These are phyloP conservation scores for Tylopilus plumbeoviolaceoides DNA, from an alignment of 768 basidiomycete genomes.

Conservation along the genomic window DNA sequence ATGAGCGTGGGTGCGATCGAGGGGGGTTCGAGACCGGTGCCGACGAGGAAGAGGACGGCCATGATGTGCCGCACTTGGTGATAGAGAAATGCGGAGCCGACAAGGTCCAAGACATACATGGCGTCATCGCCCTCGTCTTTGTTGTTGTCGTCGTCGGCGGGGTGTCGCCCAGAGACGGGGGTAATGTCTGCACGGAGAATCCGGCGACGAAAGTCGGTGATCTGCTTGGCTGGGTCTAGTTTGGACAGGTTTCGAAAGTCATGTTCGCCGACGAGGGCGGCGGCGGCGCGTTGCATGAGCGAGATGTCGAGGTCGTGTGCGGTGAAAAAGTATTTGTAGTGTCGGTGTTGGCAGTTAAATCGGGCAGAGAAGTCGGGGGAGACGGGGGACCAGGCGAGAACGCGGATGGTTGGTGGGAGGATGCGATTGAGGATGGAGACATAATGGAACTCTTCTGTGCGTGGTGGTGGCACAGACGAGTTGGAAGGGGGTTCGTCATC, in stretches of 20 bases:
- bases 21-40: conserved; percentile 72
- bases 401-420: conserved; percentile 84
- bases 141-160: not conserved
- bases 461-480: conserved; percentile 22
- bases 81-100: conserved; percentile 87
- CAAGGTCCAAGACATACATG: conserved; percentile 72
- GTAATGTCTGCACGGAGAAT: conserved; percentile 66
- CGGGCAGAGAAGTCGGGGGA: conserved; percentile 76
- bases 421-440: conserved; percentile 77
- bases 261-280: conserved; percentile 76
- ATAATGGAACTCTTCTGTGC: conserved; percentile 64
- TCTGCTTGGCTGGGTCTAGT: conserved; percentile 87
- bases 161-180: conserved; percentile 30
- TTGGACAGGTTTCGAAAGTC: conserved; percentile 97
- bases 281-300: conserved; percentile 73
- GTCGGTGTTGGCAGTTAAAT: conserved; percentile 79
- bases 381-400: conserved; percentile 94
- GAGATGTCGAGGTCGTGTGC: conserved; percentile 59
- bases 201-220: conserved; percentile 68
- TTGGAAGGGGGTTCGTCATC: conserved; percentile 37
- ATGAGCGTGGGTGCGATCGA: conserved; percentile 67
- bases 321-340: conserved; percentile 98
- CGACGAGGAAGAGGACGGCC: conserved; percentile 86
- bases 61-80: conserved; percentile 97
- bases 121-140: conserved; percentile 26